phyloP scores from a whole-genome alignment of 805 yeast species.

The Myxozyma neotropica region DNA sequence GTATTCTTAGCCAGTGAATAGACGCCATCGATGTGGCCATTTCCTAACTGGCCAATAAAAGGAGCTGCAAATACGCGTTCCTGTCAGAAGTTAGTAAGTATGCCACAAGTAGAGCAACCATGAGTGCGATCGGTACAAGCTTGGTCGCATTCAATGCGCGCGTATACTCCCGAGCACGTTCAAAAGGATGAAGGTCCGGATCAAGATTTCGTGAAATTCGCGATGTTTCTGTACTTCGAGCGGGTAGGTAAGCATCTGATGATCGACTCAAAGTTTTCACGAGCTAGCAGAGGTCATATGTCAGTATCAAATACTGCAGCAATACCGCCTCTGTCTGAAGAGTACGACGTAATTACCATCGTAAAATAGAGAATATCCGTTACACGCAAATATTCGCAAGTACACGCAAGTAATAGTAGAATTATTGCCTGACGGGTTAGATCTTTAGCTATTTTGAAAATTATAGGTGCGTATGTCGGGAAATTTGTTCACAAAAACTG shows the following conservation, averaged over 20 bases:
- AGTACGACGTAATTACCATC: not conserved
- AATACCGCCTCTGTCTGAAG: no score
- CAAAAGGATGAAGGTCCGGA: constrained; percentile 95
- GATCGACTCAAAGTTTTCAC: constrained; percentile 85
- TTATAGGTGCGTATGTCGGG: no score
- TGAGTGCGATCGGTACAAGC: constrained; percentile 50
- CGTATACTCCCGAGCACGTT: constrained; percentile 94
- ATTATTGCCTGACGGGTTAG: no score
- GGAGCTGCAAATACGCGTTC: constrained; percentile 97
- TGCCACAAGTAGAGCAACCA: not conserved
- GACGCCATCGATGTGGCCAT: constrained; percentile 94
- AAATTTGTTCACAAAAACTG: no score
- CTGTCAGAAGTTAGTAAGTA: constrained; percentile 1
- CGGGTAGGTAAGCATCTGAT: constrained; percentile 90
- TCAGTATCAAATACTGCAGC: not conserved
- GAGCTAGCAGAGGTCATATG: not conserved
- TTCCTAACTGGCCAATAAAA: constrained; percentile 90
- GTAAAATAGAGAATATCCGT: no score
- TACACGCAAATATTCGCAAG: no score
- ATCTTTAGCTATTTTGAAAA: no score
- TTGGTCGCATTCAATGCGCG: constrained; percentile 94
- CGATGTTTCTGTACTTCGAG: constrained; percentile 83
- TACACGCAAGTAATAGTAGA: no score
- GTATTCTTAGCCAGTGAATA: constrained; percentile 83
- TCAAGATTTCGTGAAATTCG: constrained; percentile 85